These are phyloP conservation scores for Vitis hybrid DNA, from an alignment of 177 flowering plant species.

Conservation along the genomic window DNA sequence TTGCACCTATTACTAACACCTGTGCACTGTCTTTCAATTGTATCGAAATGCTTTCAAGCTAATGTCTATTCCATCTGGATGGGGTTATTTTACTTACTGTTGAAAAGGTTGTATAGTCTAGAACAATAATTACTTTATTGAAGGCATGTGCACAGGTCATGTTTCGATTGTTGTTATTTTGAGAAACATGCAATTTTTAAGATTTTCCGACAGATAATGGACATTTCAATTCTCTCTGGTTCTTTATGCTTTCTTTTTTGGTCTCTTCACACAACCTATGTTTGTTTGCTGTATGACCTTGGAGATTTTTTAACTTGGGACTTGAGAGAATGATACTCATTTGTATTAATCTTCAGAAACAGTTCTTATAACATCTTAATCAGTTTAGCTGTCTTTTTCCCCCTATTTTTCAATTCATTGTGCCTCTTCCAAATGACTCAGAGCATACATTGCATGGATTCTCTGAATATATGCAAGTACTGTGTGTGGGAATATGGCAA, in stretches of 20 bases:
- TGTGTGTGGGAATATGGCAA: no score
- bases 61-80: background rate
- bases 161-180: conserved; percentile 21
- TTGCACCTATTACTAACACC: conserved; percentile 24
- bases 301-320: conserved; percentile 12
- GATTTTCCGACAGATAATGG: no score
- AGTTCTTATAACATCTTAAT: conserved; percentile 3
- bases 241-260: conserved; percentile 7
- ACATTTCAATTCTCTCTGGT: background rate
- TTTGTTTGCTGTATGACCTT: background rate
- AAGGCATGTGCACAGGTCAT: conserved; percentile 39
- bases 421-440: no score
- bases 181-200: conserved; percentile 5
- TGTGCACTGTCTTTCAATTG: conserved; percentile 34
- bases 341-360: conserved; percentile 8
- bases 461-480: no score
- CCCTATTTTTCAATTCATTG: no score
- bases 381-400: background rate
- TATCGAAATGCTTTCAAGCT: conserved; percentile 13
- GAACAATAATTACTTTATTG: conserved; percentile 23
- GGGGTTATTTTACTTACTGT: conserved; percentile 7
- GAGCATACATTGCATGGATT: no score
- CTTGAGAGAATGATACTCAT: conserved; percentile 5
- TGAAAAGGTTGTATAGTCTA: conserved; percentile 30
- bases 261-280: background rate